Evolutionary conservation across 2,329 filamentous ascomycete genomes (phyloP).

Genomic region (Fusarium nodosum): DNA sequence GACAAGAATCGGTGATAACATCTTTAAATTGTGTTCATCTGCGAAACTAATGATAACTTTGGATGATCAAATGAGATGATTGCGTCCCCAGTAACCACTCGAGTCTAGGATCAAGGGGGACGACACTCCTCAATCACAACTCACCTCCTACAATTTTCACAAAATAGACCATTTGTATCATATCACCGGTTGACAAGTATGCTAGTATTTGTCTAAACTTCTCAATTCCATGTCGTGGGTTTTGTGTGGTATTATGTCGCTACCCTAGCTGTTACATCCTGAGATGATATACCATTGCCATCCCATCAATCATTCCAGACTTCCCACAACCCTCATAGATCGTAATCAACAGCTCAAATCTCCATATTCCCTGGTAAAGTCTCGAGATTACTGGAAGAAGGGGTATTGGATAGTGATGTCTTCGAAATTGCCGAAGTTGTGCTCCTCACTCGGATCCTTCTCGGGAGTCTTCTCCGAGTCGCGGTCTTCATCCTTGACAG

Average conservation of each 20-base stretch:
- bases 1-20: rapidly evolving
- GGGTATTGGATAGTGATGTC: constrained; percentile 14
- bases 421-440: not conserved
- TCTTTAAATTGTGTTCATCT: not conserved
- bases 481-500: constrained; percentile 39
- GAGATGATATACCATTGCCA: constrained; percentile 17
- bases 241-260: constrained; percentile 17
- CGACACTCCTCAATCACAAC: constrained; percentile 10
- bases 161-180: not conserved
- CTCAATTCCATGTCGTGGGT: constrained; percentile 12
- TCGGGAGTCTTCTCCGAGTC: constrained; percentile 40
- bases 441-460: constrained; percentile 2
- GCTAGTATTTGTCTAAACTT: not conserved
- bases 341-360: not conserved
- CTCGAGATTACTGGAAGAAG: constrained; percentile 15
- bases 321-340: constrained; percentile 6
- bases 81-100: not conserved
- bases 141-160: not conserved
- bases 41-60: not conserved
- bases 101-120: not conserved
- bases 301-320: constrained; percentile 3
- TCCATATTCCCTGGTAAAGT: no score
- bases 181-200: not conserved
- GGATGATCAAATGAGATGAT: not conserved
- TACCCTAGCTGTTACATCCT: constrained; percentile 16